phyloP scores from a whole-genome alignment of 768 basidiomycete species.

The Hericium erinaceus region DNA sequence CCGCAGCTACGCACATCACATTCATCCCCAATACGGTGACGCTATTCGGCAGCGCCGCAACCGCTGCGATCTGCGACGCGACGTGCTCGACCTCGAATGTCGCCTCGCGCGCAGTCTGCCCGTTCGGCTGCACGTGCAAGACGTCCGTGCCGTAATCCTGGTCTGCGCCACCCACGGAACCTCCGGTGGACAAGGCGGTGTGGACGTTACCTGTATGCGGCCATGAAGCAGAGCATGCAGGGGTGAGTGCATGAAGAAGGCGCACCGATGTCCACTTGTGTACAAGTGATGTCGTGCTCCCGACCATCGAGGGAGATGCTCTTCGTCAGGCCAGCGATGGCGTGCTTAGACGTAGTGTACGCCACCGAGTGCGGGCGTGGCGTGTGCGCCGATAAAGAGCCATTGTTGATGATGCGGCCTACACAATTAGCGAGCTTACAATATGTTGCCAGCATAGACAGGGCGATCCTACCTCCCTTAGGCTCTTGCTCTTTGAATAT shows the following conservation, averaged over 20 bases:
- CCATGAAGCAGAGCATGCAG: no score
- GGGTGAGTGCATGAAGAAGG: not conserved
- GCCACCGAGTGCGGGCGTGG: constrained; percentile 56
- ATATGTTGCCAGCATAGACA: not conserved
- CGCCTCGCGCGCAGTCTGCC: constrained; percentile 44
- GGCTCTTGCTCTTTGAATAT: constrained; percentile 69
- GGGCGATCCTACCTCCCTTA: not conserved
- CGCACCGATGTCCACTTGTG: not conserved
- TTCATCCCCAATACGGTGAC: constrained; percentile 65
- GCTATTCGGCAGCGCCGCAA: constrained; percentile 57
- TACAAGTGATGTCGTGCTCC: not conserved
- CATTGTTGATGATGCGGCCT: constrained; percentile 83
- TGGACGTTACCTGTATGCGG: not conserved
- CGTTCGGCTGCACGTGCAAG: constrained; percentile 51
- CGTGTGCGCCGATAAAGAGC: constrained; percentile 62
- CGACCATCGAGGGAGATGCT: constrained; percentile 34
- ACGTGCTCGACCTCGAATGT: constrained; percentile 68
- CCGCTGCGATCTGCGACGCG: constrained; percentile 59
- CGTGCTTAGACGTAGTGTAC: constrained; percentile 78
- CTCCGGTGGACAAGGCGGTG: not conserved
- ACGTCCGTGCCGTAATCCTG: constrained; percentile 71
- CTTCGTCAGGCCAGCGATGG: constrained; percentile 68
- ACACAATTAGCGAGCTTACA: not conserved
- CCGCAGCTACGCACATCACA: constrained; percentile 46
- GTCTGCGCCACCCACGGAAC: constrained; percentile 56